Evolutionary conservation across 2,329 filamentous ascomycete species (phyloP).

Genomic region (Hymenoscyphus albidus): DNA sequence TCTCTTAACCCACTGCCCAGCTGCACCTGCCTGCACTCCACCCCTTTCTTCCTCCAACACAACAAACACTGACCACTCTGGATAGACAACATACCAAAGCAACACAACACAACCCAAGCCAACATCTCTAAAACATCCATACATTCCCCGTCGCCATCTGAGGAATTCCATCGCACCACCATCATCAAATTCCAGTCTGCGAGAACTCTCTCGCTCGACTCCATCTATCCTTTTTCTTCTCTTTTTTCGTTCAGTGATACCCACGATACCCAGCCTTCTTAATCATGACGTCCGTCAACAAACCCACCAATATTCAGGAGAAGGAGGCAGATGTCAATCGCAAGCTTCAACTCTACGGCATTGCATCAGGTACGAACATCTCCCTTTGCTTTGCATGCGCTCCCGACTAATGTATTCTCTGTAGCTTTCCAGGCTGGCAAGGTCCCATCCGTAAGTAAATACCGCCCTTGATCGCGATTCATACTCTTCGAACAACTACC

Average conservation of each 20-base stretch:
- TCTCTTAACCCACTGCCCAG: background rate
- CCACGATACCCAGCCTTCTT: constrained; percentile 7
- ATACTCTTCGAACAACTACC: background rate
- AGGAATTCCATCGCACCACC: background rate
- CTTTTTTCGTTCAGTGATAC: background rate
- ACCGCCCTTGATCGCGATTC: background rate
- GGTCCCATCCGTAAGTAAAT: constrained; percentile 60
- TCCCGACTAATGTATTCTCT: constrained; percentile 14
- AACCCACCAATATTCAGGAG: constrained; percentile 28
- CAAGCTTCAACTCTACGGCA: constrained; percentile 94
- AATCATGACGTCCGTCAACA: constrained; percentile 26
- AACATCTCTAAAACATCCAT: background rate
- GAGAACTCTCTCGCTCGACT: background rate
- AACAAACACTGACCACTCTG: background rate
- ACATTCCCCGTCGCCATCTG: background rate
- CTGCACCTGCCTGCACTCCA: background rate
- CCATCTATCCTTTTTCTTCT: background rate
- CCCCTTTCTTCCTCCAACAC: background rate
- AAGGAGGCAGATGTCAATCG: constrained; percentile 66
- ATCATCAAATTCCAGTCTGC: background rate
- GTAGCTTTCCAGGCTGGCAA: constrained; percentile 84
- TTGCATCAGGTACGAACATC: constrained; percentile 59
- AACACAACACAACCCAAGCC: background rate
- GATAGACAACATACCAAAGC: background rate
- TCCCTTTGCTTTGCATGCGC: background rate